These are phyloP conservation scores for Lichtheimia ornata DNA, from an alignment of 371 early-diverging fungal species.

Conservation along the genomic window DNA sequence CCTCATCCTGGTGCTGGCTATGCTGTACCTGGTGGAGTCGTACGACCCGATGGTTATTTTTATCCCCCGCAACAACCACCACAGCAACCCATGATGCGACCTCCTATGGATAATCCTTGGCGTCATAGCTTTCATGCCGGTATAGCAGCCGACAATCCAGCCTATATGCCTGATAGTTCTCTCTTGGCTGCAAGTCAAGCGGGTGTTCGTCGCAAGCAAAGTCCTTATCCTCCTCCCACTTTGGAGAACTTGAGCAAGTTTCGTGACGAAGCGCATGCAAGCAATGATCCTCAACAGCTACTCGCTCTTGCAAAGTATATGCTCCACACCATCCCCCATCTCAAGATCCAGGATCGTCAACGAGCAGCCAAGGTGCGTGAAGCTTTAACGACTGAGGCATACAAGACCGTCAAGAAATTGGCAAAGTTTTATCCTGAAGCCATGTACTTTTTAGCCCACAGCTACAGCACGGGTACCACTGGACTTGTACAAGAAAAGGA, in stretches of 20 bases:
- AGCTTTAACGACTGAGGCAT: constrained; percentile 68
- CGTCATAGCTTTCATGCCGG: constrained; percentile 14
- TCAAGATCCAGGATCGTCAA: constrained; percentile 69
- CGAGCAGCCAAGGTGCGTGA: constrained; percentile 72
- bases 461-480: constrained; percentile 75
- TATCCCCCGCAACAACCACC: constrained; percentile 2
- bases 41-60: too few species aligned
- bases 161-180: constrained; percentile 43
- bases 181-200: constrained; percentile 32
- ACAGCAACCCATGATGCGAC: not conserved
- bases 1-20: too few species aligned
- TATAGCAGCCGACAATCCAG: constrained; percentile 13
- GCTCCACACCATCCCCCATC: constrained; percentile 57
- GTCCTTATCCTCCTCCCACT: constrained; percentile 49
- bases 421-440: constrained; percentile 83
- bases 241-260: constrained; percentile 74
- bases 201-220: constrained; percentile 32
- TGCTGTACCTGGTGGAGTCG: too few species aligned
- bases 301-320: constrained; percentile 83
- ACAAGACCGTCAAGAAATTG: constrained; percentile 78
- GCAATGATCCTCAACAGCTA: constrained; percentile 76
- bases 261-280: constrained; percentile 72
- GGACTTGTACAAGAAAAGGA: constrained; percentile 68
- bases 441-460: constrained; percentile 89
- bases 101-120: constrained; percentile 10